Percentiles rank a stretch among this genome's conserved stretches.
These are phyloP conservation scores for Fusarium avenaceum DNA, from an alignment of 2,329 filamentous ascomycete genomes.

Conservation along the genomic window DNA sequence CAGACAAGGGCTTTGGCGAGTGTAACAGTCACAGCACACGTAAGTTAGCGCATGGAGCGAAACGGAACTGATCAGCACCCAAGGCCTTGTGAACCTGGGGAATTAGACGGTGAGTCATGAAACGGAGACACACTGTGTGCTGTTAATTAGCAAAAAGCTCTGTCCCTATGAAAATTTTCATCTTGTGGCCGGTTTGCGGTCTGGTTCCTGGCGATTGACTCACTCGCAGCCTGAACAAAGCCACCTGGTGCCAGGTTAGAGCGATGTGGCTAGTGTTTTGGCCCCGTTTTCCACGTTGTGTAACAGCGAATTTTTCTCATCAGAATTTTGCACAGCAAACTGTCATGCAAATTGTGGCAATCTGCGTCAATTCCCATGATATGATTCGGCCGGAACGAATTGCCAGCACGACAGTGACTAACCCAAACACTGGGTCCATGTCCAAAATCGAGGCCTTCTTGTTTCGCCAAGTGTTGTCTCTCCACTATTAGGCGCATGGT, in stretches of 20 bases:
- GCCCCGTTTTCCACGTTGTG: constrained; percentile 1
- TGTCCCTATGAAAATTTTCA: constrained; percentile 2
- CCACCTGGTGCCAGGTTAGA: constrained; percentile 19
- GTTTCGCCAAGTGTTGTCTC: constrained; percentile 8
- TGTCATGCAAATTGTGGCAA: constrained; percentile 32
- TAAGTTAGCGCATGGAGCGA: background rate
- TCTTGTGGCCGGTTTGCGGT: constrained; percentile 2
- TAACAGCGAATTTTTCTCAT: constrained; percentile 13
- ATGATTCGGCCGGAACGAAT: constrained; percentile 24
- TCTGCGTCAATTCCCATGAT: constrained; percentile 2
- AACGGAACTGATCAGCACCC: background rate
- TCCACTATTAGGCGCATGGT: constrained; percentile 32
- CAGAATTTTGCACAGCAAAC: constrained; percentile 5
- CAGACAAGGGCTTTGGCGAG: constrained; percentile 30
- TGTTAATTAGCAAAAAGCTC: background rate
- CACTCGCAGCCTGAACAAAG: constrained; percentile 10
- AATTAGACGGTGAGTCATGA: background rate
- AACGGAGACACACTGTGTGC: background rate
- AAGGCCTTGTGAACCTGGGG: background rate
- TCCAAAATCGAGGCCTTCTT: constrained; percentile 34
- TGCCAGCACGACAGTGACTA: constrained; percentile 21
- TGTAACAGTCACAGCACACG: constrained; percentile 25
- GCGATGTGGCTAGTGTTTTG: constrained; percentile 11
- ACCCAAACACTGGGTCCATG: constrained; percentile 7
- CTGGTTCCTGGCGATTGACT: constrained; percentile 28